Evolutionary conservation across 768 basidiomycete species (phyloP).

Genomic region (Hypholoma sublateritium): DNA sequence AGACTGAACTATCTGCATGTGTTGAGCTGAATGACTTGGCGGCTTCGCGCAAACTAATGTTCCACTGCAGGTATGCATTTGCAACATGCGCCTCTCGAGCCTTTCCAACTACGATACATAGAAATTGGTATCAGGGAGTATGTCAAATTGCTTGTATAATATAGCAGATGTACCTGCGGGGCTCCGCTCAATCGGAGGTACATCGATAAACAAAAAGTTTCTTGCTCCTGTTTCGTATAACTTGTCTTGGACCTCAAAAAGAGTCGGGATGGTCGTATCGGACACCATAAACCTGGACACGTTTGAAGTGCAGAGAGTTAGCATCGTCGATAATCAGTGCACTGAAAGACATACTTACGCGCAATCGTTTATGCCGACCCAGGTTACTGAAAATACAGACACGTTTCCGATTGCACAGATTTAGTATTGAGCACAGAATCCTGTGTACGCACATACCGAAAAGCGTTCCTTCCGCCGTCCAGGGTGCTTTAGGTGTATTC

Average conservation of each 20-base stretch:
- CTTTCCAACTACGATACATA: background rate
- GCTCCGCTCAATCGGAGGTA: constrained; percentile 53
- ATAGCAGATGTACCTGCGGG: constrained; percentile 37
- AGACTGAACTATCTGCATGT: constrained; percentile 44
- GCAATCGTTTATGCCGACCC: constrained; percentile 71
- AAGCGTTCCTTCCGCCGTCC: constrained; percentile 41
- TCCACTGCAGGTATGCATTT: constrained; percentile 39
- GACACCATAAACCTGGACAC: background rate
- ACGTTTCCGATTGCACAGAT: background rate
- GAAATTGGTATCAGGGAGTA: background rate
- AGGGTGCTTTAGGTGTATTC: constrained; percentile 37
- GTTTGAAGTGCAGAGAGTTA: background rate
- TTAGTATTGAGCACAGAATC: background rate
- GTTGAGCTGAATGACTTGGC: constrained; percentile 33
- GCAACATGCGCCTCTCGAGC: background rate
- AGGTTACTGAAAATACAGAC: constrained; percentile 42
- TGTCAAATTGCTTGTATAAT: background rate
- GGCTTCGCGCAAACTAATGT: constrained; percentile 32
- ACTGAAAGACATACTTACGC: constrained; percentile 36
- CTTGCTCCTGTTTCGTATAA: constrained; percentile 50
- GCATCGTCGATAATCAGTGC: background rate
- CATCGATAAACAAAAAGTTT: constrained; percentile 60
- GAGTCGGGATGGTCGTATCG: constrained; percentile 19
- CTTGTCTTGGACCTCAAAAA: constrained; percentile 46
- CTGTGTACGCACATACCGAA: constrained; percentile 38